Evolutionary conservation across 2,329 filamentous ascomycete species (phyloP).

Genomic region (Thelonectria discophora): DNA sequence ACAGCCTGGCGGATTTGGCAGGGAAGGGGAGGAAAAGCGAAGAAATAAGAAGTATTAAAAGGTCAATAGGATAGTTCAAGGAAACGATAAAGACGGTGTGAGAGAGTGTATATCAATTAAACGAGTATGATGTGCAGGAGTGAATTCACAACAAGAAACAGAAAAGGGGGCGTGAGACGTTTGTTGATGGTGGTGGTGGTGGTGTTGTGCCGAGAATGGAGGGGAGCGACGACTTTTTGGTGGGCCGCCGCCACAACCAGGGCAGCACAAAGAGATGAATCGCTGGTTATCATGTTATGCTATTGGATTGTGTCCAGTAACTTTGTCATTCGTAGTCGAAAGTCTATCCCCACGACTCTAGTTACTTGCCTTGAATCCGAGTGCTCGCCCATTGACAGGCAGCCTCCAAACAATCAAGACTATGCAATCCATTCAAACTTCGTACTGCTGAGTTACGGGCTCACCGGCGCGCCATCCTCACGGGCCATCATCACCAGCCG

Average conservation of each 20-base stretch:
- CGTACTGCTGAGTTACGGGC: neutral
- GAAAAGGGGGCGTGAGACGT: constrained; percentile 17
- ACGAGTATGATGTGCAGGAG: constrained; percentile 6
- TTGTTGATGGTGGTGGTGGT: constrained; percentile 17
- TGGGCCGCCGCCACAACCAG: constrained; percentile 6
- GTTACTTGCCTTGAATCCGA: neutral
- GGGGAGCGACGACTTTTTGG: constrained; percentile 7
- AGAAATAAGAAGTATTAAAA: constrained; percentile 10
- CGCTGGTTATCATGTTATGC: neutral
- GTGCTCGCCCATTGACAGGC: neutral
- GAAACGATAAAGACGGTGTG: constrained; percentile 3
- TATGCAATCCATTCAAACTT: no score
- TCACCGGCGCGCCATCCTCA: constrained; percentile 18
- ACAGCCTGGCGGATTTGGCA: constrained; percentile 17
- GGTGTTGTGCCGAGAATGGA: constrained; percentile 1
- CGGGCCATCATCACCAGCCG: constrained; percentile 8
- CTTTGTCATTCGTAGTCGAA: neutral
- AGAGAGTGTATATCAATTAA: constrained; percentile 10
- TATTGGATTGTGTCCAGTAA: neutral
- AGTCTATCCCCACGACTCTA: neutral
- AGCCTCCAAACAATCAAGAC: constrained; percentile 6
- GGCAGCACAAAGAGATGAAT: neutral
- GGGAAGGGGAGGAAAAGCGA: neutral
- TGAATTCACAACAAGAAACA: constrained; percentile 11
- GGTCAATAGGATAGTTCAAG: neutral